Percentiles rank a stretch among this genome's conserved stretches.
phyloP scores from a whole-genome alignment of 2,329 filamentous ascomycete genomes.

The Cercospora berteroae region DNA sequence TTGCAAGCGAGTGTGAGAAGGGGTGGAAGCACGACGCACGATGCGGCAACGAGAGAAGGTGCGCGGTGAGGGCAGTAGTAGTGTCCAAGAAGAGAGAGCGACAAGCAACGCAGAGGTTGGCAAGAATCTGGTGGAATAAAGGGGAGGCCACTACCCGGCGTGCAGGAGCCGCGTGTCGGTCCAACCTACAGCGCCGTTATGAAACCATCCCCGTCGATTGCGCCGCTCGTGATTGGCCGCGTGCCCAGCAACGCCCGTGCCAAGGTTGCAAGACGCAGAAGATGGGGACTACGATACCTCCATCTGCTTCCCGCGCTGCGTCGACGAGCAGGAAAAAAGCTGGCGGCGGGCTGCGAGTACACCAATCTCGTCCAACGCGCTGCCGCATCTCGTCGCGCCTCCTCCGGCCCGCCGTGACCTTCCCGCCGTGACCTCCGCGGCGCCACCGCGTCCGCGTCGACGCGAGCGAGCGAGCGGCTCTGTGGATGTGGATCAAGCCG shows the following conservation, averaged over 20 bases:
- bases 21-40: constrained; percentile 10
- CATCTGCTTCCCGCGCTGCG: not conserved
- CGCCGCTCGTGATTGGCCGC: constrained; percentile 5
- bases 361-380: not conserved
- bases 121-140: constrained; percentile 14
- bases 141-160: constrained; percentile 12
- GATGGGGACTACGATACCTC: not conserved
- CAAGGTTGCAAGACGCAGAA: not conserved
- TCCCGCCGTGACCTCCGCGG: not conserved
- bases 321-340: not conserved
- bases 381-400: not conserved
- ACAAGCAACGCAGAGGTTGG: constrained; percentile 9
- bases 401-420: not conserved
- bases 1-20: constrained; percentile 15
- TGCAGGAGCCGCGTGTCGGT: constrained; percentile 10
- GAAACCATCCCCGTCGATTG: not conserved
- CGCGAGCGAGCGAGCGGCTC: not conserved
- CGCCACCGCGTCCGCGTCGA: not conserved
- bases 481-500: constrained; percentile 6
- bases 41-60: constrained; percentile 18
- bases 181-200: not conserved
- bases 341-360: not conserved
- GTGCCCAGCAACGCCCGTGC: not conserved
- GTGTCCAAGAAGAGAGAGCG: not conserved
- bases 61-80: constrained; percentile 6